Evolutionary conservation across 2,329 filamentous ascomycete genomes (phyloP).

Genomic region (Chrysosphaeria jannelii): DNA sequence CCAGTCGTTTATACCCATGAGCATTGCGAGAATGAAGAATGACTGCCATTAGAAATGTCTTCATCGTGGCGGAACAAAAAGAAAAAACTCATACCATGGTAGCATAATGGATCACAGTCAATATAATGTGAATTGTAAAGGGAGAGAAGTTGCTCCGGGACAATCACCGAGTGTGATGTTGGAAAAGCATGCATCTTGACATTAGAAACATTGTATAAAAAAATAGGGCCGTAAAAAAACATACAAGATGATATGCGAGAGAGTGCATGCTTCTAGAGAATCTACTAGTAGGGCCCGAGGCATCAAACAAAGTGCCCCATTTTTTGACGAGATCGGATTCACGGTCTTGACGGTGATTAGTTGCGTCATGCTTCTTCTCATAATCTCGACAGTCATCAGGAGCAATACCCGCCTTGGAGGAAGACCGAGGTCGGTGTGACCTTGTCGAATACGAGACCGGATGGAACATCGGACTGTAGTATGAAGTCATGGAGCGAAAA

Average conservation of each 20-base stretch:
- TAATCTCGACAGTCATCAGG: neutral
- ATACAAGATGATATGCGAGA: constrained; percentile 42
- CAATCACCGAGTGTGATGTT: constrained; percentile 12
- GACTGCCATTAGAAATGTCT: constrained; percentile 4
- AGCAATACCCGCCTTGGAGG: too few relatives aligned
- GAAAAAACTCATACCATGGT: constrained; percentile 12
- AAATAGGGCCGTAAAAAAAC: constrained; percentile 4
- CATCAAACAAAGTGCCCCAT: constrained; percentile 50
- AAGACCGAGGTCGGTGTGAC: too few relatives aligned
- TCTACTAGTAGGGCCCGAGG: constrained; percentile 32
- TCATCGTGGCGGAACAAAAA: too few relatives aligned
- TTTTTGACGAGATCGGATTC: constrained; percentile 3
- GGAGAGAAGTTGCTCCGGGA: constrained; percentile 41
- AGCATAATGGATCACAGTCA: constrained; percentile 34
- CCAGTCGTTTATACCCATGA: neutral
- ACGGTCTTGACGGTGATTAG: neutral
- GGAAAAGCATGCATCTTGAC: constrained; percentile 1
- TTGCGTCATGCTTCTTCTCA: neutral
- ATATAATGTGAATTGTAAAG: constrained; percentile 42
- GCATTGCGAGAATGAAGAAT: neutral
- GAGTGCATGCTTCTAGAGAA: constrained; percentile 43
- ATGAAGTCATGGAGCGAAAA: neutral
- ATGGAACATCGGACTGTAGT: constrained; percentile 1
- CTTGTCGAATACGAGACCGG: constrained; percentile 1
- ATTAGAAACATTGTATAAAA: neutral